A percentile compares a stretch with the other conserved stretches of the same genome.
phyloP scores from a whole-genome alignment of 140 eudicot species.

The Oenanthe javanica region DNA sequence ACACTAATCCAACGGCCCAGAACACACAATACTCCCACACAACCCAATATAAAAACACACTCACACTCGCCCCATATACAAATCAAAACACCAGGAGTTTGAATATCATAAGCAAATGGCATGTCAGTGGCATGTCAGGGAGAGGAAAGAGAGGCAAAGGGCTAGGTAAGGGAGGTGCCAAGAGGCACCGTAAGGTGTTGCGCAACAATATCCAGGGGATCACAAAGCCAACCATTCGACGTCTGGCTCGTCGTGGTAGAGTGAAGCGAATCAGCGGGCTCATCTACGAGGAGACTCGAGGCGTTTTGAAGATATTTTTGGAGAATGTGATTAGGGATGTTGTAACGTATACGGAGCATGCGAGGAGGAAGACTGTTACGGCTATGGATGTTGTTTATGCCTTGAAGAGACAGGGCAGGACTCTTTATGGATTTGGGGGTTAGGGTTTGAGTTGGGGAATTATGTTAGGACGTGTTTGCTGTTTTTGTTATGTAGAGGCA shows the following conservation, averaged over 20 bases:
- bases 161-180: neutral
- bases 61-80: neutral
- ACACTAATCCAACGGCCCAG: too few species aligned
- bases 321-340: neutral
- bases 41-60: neutral
- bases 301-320: neutral
- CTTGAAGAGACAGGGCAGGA: neutral
- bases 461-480: too few species aligned
- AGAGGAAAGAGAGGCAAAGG: conserved; percentile 9
- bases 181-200: neutral
- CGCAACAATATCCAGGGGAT: neutral
- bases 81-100: neutral
- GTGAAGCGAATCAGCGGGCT: neutral
- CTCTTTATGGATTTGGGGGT: too few species aligned
- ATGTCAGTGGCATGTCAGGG: neutral
- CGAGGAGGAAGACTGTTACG: neutral
- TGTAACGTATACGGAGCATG: neutral
- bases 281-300: too few species aligned
- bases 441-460: too few species aligned
- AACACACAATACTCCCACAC: too few species aligned
- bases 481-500: neutral
- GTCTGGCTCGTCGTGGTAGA: neutral
- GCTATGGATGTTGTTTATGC: neutral
- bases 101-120: neutral
- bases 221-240: neutral